A percentile compares a stretch with the other conserved stretches of the same genome.
These are phyloP conservation scores for Nepenthes alata DNA, from an alignment of 179 eudicot species.

Conservation along the genomic window DNA sequence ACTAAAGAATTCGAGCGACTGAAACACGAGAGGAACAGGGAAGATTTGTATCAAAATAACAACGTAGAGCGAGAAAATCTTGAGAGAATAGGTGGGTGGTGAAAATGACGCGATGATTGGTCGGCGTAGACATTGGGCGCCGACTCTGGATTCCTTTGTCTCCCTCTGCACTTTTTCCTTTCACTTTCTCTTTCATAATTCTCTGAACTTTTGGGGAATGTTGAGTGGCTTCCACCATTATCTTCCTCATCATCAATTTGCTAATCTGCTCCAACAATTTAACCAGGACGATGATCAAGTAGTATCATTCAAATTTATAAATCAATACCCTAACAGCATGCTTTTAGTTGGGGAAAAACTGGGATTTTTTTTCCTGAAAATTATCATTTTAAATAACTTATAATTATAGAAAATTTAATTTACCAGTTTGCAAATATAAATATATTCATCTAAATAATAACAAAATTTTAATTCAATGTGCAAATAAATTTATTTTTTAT, in stretches of 20 bases:
- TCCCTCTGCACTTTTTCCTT: not conserved
- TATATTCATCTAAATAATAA: too few species aligned
- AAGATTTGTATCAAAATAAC: constrained; percentile 2
- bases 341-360: too few species aligned
- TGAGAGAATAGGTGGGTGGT: constrained; percentile 2
- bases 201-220: not conserved
- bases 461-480: too few species aligned
- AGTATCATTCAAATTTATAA: too few species aligned
- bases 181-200: not conserved
- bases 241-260: not conserved
- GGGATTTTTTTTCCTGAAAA: too few species aligned
- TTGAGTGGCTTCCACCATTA: not conserved
- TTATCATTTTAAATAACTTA: too few species aligned
- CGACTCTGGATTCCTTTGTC: constrained; percentile 10
- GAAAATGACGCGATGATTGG: constrained; percentile 14
- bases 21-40: not conserved
- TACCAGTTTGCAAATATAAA: too few species aligned
- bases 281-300: not conserved
- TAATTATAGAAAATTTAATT: too few species aligned
- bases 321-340: too few species aligned
- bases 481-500: too few species aligned
- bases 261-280: not conserved
- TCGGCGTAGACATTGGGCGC: constrained; percentile 22
- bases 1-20: constrained; percentile 10
- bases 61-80: not conserved